A percentile compares a stretch with the other conserved stretches of the same genome.
Conservation (phyloP, 805 yeast species). For the Ogataea sp. region DNA sequence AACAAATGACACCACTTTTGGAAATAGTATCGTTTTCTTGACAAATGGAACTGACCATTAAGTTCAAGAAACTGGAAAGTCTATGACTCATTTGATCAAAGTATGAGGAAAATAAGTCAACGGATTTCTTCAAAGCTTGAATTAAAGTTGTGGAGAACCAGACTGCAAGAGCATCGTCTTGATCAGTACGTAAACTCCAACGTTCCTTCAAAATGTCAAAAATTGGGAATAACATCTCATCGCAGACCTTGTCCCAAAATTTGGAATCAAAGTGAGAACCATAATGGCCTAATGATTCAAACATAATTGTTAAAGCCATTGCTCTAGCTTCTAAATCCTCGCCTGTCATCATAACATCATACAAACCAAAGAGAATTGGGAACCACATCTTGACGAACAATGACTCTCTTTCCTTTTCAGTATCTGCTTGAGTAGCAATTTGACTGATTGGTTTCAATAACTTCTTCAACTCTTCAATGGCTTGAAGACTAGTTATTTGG, state of each 20-base stretch:
- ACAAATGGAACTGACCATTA: conserved; percentile 81
- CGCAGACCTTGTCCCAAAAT: conserved; percentile 80
- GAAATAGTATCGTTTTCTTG: conserved; percentile 97
- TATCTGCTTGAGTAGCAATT: conserved; percentile 25
- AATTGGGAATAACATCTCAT: conserved; percentile 79
- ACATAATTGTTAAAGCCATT: conserved; percentile 72
- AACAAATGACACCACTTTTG: conserved; percentile 85
- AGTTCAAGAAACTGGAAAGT: conserved; percentile 69
- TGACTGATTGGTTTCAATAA: conserved; percentile 54
- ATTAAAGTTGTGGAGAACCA: conserved; percentile 96
- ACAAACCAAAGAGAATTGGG: conserved; percentile 79
- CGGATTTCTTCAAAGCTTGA: conserved; percentile 87
- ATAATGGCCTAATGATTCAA: conserved; percentile 69
- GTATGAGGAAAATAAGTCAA: conserved; percentile 74
- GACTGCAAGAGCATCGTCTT: conserved; percentile 84
- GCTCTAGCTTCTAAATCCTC: conserved; percentile 93
- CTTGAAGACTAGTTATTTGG: conserved; percentile 73
- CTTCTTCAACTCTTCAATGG: conserved; percentile 64
- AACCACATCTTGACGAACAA: conserved; percentile 62
- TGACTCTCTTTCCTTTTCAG: conserved; percentile 10
- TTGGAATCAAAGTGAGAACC: conserved; percentile 68
- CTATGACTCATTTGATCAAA: conserved; percentile 68
- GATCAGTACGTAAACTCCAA: conserved; percentile 65
- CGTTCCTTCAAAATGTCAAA: conserved; percentile 71
- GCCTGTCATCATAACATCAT: conserved; percentile 86